These are phyloP conservation scores for Boletus semigastroideus DNA, from an alignment of 1,284 basidiomycete genomes.

Conservation along the genomic window DNA sequence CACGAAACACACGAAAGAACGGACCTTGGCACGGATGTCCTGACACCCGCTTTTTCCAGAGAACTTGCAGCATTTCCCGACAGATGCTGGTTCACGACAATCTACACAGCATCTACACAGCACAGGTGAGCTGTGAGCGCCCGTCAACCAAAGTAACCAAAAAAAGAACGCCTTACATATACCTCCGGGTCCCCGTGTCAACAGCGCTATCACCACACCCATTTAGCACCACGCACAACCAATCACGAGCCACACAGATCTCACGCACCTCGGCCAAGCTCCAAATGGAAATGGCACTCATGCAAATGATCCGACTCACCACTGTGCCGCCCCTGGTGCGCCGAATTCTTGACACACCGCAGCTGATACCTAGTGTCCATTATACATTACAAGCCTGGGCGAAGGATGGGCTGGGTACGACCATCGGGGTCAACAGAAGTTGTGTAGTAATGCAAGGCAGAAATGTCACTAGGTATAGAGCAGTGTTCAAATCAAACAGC, in stretches of 20 bases:
- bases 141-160: background rate
- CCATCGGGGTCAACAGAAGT: no score
- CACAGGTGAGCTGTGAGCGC: background rate
- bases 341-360: slow-evolving; percentile 43
- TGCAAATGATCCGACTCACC: slow-evolving; percentile 48
- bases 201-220: slow-evolving; percentile 44
- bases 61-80: slow-evolving; percentile 28
- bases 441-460: no score
- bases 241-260: background rate
- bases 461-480: no score
- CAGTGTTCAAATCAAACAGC: no score
- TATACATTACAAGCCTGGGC: no score
- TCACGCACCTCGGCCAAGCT: slow-evolving; percentile 43
- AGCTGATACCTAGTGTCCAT: slow-evolving; percentile 48
- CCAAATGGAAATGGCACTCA: slow-evolving; percentile 44
- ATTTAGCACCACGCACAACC: background rate
- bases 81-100: slow-evolving; percentile 45
- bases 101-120: slow-evolving; percentile 48
- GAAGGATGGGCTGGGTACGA: no score
- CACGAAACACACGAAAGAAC: background rate
- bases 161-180: slow-evolving; percentile 41
- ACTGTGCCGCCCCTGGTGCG: slow-evolving; percentile 47
- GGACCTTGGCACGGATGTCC: slow-evolving; percentile 50
- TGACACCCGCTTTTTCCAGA: slow-evolving; percentile 47
- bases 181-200: slow-evolving; percentile 53